Percentiles rank a stretch among this genome's conserved stretches.
These are phyloP conservation scores for Vanderwaltozyma tropicalis DNA, from an alignment of 805 yeast species.

Conservation along the genomic window DNA sequence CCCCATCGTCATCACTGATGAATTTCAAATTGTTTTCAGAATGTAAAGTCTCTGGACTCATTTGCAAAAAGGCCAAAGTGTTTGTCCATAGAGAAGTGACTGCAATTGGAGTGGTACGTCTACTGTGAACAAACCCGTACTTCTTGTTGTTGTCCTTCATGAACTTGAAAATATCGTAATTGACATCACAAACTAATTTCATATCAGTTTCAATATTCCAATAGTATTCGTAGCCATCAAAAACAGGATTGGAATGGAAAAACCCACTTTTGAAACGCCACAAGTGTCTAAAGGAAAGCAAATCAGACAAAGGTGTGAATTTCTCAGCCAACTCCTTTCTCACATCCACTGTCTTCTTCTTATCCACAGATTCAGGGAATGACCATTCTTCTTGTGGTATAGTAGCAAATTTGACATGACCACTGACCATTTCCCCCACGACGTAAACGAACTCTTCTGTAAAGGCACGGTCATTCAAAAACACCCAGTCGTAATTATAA, in stretches of 20 bases:
- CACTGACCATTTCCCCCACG: conserved; percentile 32
- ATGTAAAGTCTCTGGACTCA: conserved; percentile 47
- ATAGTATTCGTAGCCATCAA: conserved; percentile 54
- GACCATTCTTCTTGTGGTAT: conserved; percentile 42
- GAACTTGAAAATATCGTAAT: conserved; percentile 70
- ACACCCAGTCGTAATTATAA: conserved; percentile 70
- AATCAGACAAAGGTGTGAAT: conserved; percentile 49
- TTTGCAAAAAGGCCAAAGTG: conserved; percentile 46
- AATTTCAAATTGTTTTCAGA: conserved; percentile 45
- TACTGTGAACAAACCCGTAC: conserved; percentile 61
- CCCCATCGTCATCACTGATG: conserved; percentile 29
- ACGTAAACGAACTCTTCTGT: conserved; percentile 41
- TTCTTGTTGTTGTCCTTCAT: conserved; percentile 58
- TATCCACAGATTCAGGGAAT: conserved; percentile 47
- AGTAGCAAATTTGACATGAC: conserved; percentile 36
- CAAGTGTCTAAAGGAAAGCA: conserved; percentile 66
- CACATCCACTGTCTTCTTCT: conserved; percentile 31
- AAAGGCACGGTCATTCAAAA: conserved; percentile 60
- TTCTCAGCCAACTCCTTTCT: conserved; percentile 33
- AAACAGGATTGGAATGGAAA: conserved; percentile 52
- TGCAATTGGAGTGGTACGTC: conserved; percentile 65
- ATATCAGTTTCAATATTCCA: conserved; percentile 56
- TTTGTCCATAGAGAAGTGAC: conserved; percentile 57
- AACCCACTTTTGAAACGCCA: conserved; percentile 64
- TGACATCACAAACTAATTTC: conserved; percentile 60